phyloP scores from a whole-genome alignment of 306 rosid species.

The Medicago lupulina region DNA sequence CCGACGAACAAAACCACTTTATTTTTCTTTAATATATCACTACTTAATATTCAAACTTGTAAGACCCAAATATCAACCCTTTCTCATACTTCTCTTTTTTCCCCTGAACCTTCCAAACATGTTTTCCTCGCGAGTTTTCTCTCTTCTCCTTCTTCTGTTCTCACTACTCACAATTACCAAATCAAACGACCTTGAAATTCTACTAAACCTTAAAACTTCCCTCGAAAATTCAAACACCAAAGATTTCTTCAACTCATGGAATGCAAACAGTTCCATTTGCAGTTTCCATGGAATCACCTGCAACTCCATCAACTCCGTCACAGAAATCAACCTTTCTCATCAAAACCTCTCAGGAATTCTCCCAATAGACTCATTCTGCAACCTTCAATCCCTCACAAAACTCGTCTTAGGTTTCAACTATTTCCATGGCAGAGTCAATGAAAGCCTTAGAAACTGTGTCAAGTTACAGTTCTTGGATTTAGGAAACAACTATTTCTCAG shows the following conservation, averaged over 20 bases:
- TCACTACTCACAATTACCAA: conserved; percentile 43
- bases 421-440: conserved; percentile 48
- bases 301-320: conserved; percentile 45
- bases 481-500: conserved; percentile 68
- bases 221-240: conserved; percentile 40
- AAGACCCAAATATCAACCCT: background rate
- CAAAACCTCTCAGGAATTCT: conserved; percentile 57
- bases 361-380: conserved; percentile 71
- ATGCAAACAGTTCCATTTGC: conserved; percentile 41
- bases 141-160: conserved; percentile 43
- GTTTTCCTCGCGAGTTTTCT: conserved; percentile 38
- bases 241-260: conserved; percentile 55
- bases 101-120: conserved; percentile 40
- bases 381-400: conserved; percentile 57
- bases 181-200: conserved; percentile 59
- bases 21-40: background rate
- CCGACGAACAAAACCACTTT: background rate
- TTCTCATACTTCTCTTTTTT: background rate
- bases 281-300: conserved; percentile 68
- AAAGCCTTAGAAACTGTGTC: conserved; percentile 64
- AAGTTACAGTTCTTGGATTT: conserved; percentile 66
- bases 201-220: conserved; percentile 59
- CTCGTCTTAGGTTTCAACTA: conserved; percentile 68
- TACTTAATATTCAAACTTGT: conserved; percentile 14
- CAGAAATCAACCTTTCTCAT: conserved; percentile 63